These are phyloP conservation scores for Alternaria incomplexa DNA, from an alignment of 2,329 filamentous ascomycete species.

Conservation along the genomic window DNA sequence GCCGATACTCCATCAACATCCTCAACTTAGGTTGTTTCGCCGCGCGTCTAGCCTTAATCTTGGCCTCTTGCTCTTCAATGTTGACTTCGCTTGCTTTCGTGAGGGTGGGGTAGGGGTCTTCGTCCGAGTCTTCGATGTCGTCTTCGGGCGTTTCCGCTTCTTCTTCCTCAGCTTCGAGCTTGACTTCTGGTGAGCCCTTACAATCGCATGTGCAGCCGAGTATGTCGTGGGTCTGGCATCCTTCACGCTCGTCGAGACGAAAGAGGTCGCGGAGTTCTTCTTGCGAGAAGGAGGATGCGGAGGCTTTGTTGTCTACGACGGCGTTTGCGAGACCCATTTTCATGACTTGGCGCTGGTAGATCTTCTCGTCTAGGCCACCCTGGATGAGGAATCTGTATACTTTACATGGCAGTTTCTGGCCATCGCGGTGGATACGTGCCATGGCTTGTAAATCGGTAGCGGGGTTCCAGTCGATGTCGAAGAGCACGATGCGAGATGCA, in stretches of 20 bases:
- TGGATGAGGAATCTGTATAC: slow-evolving; percentile 74
- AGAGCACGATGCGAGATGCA: slow-evolving; percentile 72
- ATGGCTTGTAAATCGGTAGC: slow-evolving; percentile 76
- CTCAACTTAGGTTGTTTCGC: slow-evolving; percentile 52
- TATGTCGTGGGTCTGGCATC: slow-evolving; percentile 72
- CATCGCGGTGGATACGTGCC: slow-evolving; percentile 75
- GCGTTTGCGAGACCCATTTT: slow-evolving; percentile 74
- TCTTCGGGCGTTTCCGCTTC: slow-evolving; percentile 29
- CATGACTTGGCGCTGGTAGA: slow-evolving; percentile 74
- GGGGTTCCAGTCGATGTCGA: slow-evolving; percentile 79
- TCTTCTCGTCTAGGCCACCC: slow-evolving; percentile 75
- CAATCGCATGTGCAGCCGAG: slow-evolving; percentile 69
- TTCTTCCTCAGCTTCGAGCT: slow-evolving; percentile 21
- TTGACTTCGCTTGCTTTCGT: slow-evolving; percentile 54
- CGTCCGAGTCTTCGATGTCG: slow-evolving; percentile 10
- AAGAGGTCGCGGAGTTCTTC: slow-evolving; percentile 73
- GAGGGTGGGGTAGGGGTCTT: slow-evolving; percentile 31
- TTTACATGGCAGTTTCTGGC: slow-evolving; percentile 70
- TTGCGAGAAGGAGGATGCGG: slow-evolving; percentile 66
- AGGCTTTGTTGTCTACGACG: slow-evolving; percentile 71
- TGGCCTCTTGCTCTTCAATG: slow-evolving; percentile 53
- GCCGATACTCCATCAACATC: slow-evolving; percentile 62
- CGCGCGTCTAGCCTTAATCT: slow-evolving; percentile 46
- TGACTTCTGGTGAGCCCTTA: slow-evolving; percentile 48
- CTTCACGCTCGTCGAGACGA: slow-evolving; percentile 64